Conservation (phyloP, 345 rosid genomes). For the Camelina laxa region DNA sequence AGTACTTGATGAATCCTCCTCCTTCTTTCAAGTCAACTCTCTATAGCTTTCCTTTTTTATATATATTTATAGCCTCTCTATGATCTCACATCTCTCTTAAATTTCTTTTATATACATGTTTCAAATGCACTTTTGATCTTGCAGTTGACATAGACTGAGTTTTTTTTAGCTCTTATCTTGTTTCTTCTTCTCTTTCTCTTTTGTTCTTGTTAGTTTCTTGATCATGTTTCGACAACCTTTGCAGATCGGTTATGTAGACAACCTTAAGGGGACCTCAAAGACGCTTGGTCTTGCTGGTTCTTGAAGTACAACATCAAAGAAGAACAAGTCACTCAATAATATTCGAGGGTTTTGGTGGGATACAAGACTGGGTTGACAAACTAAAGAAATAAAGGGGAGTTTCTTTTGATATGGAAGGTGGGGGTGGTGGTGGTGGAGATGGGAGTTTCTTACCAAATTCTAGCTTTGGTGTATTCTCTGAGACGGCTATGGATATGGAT, state of each 20-base stretch:
- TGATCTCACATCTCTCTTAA: constrained; percentile 41
- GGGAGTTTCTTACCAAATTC: constrained; percentile 52
- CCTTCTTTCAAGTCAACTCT: constrained; percentile 43
- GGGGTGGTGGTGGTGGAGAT: constrained; percentile 35
- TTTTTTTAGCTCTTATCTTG: constrained; percentile 36
- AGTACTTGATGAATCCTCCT: constrained; percentile 35
- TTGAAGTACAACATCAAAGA: constrained; percentile 25
- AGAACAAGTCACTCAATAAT: constrained; percentile 31
- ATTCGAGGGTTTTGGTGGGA: constrained; percentile 49
- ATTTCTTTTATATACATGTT: constrained; percentile 50
- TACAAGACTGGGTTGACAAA: constrained; percentile 23
- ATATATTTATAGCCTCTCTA: constrained; percentile 33
- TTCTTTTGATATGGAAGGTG: constrained; percentile 46
- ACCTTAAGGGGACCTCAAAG: constrained; percentile 61
- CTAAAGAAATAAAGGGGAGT: background rate
- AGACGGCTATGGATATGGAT: constrained; percentile 78
- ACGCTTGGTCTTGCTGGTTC: constrained; percentile 43
- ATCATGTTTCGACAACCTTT: constrained; percentile 75
- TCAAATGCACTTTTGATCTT: constrained; percentile 68
- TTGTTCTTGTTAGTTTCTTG: constrained; percentile 41
- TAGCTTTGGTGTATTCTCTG: constrained; percentile 51
- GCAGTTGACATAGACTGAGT: constrained; percentile 59
- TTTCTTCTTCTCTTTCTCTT: constrained; percentile 15
- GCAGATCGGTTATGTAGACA: constrained; percentile 58
- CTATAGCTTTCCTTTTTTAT: constrained; percentile 27